These are phyloP conservation scores for Monascus ruber DNA, from an alignment of 2,329 filamentous ascomycete genomes.

Conservation along the genomic window DNA sequence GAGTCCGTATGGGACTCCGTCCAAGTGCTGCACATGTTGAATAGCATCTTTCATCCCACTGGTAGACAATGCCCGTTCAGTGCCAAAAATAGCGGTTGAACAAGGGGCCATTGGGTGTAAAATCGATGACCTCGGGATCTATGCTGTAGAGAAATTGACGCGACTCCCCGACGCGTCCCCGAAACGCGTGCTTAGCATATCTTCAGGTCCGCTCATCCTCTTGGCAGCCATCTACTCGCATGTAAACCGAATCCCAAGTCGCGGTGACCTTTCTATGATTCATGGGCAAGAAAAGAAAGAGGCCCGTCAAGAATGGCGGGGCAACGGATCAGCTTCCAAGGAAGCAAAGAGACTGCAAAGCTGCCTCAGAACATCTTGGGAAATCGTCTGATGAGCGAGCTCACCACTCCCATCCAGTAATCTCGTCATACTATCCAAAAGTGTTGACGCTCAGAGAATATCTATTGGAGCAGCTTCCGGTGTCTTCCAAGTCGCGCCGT, in stretches of 20 bases:
- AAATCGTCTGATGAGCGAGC: background rate
- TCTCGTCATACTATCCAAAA: slow-evolving; percentile 56
- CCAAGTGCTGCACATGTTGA: too few species aligned
- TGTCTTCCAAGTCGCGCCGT: slow-evolving; percentile 47
- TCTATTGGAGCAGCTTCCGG: slow-evolving; percentile 53
- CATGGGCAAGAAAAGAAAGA: slow-evolving; percentile 35
- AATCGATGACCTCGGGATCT: too few species aligned
- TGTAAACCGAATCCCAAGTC: too few species aligned
- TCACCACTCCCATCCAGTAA: slow-evolving; percentile 44
- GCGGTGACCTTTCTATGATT: background rate
- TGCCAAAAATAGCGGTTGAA: too few species aligned
- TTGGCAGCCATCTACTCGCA: too few species aligned
- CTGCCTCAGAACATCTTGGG: background rate
- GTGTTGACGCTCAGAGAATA: slow-evolving; percentile 60
- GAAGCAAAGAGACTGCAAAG: background rate
- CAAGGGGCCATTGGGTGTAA: too few species aligned
- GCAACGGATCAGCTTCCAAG: slow-evolving; percentile 8
- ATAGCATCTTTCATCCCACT: too few species aligned
- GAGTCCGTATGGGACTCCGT: too few species aligned
- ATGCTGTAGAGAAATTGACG: too few species aligned
- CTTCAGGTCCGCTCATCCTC: too few species aligned
- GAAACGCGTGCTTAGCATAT: background rate
- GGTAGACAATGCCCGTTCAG: too few species aligned
- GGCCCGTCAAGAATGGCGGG: slow-evolving; percentile 17
- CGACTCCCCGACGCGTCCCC: background rate